A percentile compares a stretch with the other conserved stretches of the same genome.
These are phyloP conservation scores for Taiwanofungus camphoratus DNA, from an alignment of 1,284 basidiomycete species.

Conservation along the genomic window DNA sequence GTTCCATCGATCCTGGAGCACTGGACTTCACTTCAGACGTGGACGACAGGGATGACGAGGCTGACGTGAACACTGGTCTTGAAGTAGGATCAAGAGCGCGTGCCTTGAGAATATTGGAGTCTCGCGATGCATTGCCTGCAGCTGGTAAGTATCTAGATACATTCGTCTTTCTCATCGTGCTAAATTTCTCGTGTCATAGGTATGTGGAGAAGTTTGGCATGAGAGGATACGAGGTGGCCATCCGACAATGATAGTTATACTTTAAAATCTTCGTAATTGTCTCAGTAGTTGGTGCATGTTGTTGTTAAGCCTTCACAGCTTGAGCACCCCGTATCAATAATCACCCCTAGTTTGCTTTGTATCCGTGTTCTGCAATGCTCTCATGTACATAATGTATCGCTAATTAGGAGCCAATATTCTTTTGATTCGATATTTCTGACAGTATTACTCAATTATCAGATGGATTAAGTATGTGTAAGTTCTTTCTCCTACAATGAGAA, in stretches of 20 bases:
- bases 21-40: constrained; percentile 50
- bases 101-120: constrained; percentile 62
- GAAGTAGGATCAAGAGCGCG: constrained; percentile 40
- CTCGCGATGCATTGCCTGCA: constrained; percentile 27
- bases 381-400: constrained; percentile 22
- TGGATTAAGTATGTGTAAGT: background rate
- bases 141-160: constrained; percentile 20
- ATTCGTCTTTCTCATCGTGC: background rate
- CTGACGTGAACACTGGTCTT: constrained; percentile 29
- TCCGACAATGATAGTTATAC: constrained; percentile 11
- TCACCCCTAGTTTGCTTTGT: constrained; percentile 15
- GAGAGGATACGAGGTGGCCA: constrained; percentile 11
- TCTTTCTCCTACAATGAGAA: background rate
- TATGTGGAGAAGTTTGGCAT: constrained; percentile 75
- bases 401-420: background rate
- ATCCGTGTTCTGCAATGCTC: constrained; percentile 19
- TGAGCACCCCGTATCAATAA: constrained; percentile 9
- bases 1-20: constrained; percentile 60
- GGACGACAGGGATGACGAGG: constrained; percentile 39
- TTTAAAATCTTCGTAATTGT: constrained; percentile 20
- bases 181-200: constrained; percentile 12
- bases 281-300: constrained; percentile 15
- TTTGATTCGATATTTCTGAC: background rate
- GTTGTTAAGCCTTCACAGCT: constrained; percentile 9
- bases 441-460: background rate